Conservation (phyloP, 768 basidiomycete genomes). For the Leccinum longicurvipes region DNA sequence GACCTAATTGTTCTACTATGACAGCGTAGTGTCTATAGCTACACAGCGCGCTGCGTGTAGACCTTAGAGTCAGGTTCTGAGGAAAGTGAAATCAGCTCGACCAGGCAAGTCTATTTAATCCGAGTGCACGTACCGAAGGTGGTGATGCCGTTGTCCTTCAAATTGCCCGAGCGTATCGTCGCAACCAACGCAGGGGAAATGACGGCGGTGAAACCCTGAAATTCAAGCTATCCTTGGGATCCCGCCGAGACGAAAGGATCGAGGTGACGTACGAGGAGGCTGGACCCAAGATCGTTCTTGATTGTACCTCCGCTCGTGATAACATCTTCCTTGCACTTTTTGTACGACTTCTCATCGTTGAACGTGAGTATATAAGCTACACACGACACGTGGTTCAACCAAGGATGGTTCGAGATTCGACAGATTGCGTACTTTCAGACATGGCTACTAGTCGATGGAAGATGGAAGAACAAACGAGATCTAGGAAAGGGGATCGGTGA, state of each 20-base stretch:
- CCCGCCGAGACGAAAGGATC: background rate
- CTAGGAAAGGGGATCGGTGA: background rate
- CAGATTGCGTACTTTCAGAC: slow-evolving; percentile 5
- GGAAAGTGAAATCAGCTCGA: background rate
- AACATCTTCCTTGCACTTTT: slow-evolving; percentile 10
- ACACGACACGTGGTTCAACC: background rate
- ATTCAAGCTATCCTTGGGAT: background rate
- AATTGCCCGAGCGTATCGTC: background rate
- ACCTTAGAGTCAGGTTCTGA: slow-evolving; percentile 15
- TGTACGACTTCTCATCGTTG: background rate
- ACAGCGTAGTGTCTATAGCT: background rate
- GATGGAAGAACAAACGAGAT: background rate
- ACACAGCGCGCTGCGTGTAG: no score
- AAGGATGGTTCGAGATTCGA: background rate
- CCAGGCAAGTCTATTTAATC: background rate
- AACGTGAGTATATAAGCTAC: slow-evolving; percentile 17
- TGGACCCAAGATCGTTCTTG: slow-evolving; percentile 5
- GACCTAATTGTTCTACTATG: background rate
- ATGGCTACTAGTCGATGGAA: slow-evolving; percentile 6
- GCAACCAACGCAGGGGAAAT: slow-evolving; percentile 1
- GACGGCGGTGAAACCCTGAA: slow-evolving; percentile 19
- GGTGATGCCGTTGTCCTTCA: slow-evolving; percentile 6
- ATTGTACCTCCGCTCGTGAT: slow-evolving; percentile 1
- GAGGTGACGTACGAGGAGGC: background rate
- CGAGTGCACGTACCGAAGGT: slow-evolving; percentile 11